Percentiles rank a stretch among this genome's conserved stretches.
Evolutionary conservation across 1,139 yeast genomes (phyloP).

Genomic region (Maudiozyma humilis): DNA sequence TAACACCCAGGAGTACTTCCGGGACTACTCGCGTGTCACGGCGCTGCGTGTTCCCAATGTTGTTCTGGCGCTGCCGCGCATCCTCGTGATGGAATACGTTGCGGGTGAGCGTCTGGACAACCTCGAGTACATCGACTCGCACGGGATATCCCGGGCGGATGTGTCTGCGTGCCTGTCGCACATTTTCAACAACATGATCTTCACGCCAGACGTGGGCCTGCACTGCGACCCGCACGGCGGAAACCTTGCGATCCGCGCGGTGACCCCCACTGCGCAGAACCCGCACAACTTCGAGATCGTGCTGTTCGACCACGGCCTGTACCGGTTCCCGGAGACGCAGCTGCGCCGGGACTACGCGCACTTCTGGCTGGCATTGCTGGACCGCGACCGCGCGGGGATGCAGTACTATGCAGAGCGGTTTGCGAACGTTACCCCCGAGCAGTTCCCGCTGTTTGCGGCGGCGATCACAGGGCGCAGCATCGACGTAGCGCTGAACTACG

Average conservation of each 20-base stretch:
- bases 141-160: constrained; percentile 64
- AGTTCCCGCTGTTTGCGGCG: constrained; percentile 78
- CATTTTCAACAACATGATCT: constrained; percentile 89
- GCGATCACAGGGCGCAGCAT: constrained; percentile 90
- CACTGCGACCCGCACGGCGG: constrained; percentile 99
- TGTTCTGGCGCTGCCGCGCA: constrained; percentile 55
- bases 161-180: constrained; percentile 83
- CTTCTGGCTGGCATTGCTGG: constrained; percentile 85
- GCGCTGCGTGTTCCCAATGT: constrained; percentile 76
- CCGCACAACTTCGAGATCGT: constrained; percentile 81
- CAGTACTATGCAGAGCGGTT: constrained; percentile 62
- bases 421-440: constrained; percentile 73
- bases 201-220: constrained; percentile 81
- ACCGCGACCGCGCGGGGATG: constrained; percentile 60
- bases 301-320: constrained; percentile 89
- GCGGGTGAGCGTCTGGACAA: constrained; percentile 81
- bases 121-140: constrained; percentile 48
- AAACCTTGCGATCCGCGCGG: constrained; percentile 68
- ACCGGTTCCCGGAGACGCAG: constrained; percentile 70
- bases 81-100: constrained; percentile 81
- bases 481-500: constrained; percentile 57
- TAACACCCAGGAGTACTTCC: constrained; percentile 60
- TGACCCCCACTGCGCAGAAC: constrained; percentile 23
- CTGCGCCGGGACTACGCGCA: constrained; percentile 79
- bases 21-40: constrained; percentile 47